Evolutionary conservation across 163 green algal species (phyloP), one percentile per base, ranked within the genome.

Genomic region (Chlamydomonas reinhardtii): DNA sequence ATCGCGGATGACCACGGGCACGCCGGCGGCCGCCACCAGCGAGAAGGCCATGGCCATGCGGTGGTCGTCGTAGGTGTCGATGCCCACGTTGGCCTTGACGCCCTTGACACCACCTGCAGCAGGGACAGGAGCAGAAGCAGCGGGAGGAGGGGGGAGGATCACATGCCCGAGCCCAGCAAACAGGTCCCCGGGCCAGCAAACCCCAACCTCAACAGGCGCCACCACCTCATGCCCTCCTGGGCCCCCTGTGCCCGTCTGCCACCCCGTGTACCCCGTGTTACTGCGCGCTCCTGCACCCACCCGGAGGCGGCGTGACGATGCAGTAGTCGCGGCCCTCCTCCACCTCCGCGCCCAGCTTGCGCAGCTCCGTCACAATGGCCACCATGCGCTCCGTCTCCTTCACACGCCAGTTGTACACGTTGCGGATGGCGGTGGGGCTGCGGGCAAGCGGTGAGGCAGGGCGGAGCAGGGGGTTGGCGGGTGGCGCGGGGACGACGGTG

Each of bases 51-150:
- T 99, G 73, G 98, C 98, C 98, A 99, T 99, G 74, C 98, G 94
- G 93, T 99, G 98, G 92, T 99, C 98, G 89, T 99, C 98, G 91
- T 99, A 99, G 20, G 97, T 99, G 83, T 99, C 97, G 71, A 99
- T 99, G 17, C 89, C 92, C 3, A 95, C 91, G 62, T 84, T 86
- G 32, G 86, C 78, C 62, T 90, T 91, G 43, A 91, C 48, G 68
- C 79, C 81, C 59, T 65, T 32, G 34, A 68, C 34, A 0, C 52
- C 66, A 17, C 69, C 69, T 31, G 65, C 27, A 37, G 15, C 65
- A 43, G 11, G 65, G 29, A 43, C 5, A 72, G 24, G 6, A 29
- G 31, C 25, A 43, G n/a, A 12, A 11, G 3, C 65, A 72, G 65
- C 29, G 14, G 48, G 6, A 56, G 48, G 48, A 19, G 48, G 48